Evolutionary conservation across 2,329 filamentous ascomycete genomes (phyloP).

Genomic region (Trichoderma lentiforme): DNA sequence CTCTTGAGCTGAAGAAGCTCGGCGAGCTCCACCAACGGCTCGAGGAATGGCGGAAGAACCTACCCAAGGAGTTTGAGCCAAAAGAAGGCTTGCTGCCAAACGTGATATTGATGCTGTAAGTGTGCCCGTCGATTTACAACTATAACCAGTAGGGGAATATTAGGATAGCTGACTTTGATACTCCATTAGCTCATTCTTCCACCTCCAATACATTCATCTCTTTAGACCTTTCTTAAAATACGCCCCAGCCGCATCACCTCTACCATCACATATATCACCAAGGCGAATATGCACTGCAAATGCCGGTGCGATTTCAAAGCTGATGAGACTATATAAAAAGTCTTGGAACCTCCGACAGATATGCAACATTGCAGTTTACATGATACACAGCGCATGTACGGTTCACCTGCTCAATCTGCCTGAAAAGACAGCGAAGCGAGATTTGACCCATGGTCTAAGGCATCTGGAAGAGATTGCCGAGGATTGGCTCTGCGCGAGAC

Average conservation of each 20-base stretch:
- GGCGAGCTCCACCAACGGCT: slow-evolving; percentile 87
- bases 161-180: slow-evolving; percentile 23
- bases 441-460: slow-evolving; percentile 86
- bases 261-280: slow-evolving; percentile 84
- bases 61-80: slow-evolving; percentile 84
- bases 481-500: slow-evolving; percentile 85
- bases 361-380: slow-evolving; percentile 95
- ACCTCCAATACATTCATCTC: slow-evolving; percentile 90
- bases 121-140: slow-evolving; percentile 24
- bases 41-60: slow-evolving; percentile 80
- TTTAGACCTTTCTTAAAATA: slow-evolving; percentile 96
- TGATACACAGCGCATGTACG: slow-evolving; percentile 88
- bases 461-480: slow-evolving; percentile 95
- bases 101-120: slow-evolving; percentile 79
- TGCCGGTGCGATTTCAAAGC: slow-evolving; percentile 83
- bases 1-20: slow-evolving; percentile 84
- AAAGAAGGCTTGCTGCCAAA: slow-evolving; percentile 87
- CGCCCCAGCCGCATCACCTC: slow-evolving; percentile 71
- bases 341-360: slow-evolving; percentile 89
- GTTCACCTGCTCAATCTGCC: slow-evolving; percentile 92
- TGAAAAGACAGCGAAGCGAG: slow-evolving; percentile 83
- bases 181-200: slow-evolving; percentile 82
- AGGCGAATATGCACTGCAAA: slow-evolving; percentile 88
- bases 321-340: slow-evolving; percentile 92
- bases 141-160: background rate